These are phyloP conservation scores for Vitis labrusca DNA, from an alignment of 164 flowering plant genomes.

Conservation along the genomic window DNA sequence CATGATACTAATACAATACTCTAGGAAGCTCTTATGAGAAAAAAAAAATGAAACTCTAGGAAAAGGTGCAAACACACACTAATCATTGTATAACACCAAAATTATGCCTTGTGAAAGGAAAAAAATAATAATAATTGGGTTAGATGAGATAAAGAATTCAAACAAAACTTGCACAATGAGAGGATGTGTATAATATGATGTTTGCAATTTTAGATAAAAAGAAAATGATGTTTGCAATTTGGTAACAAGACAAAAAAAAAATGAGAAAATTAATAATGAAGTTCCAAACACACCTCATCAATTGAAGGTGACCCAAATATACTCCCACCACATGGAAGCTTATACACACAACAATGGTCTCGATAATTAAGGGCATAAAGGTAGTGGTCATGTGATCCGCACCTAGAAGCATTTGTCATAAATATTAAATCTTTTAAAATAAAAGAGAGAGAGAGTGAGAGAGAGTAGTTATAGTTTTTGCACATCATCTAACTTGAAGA, in stretches of 20 bases:
- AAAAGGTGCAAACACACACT: no score
- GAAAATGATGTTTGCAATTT: no score
- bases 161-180: no score
- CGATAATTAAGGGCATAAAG: constrained; percentile 84
- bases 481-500: background rate
- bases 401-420: constrained; percentile 51
- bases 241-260: background rate
- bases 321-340: constrained; percentile 81
- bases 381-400: constrained; percentile 89
- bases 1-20: no score
- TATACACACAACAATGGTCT: constrained; percentile 56
- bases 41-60: no score
- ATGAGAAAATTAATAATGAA: background rate
- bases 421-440: background rate
- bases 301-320: constrained; percentile 83
- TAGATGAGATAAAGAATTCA: no score
- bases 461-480: background rate
- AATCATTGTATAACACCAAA: no score
- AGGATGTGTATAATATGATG: no score
- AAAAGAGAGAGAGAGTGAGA: background rate
- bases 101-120: no score
- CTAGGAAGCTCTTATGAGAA: no score
- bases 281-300: constrained; percentile 51
- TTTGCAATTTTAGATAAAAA: no score
- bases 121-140: no score